These are phyloP conservation scores for Pseudopyrenochaeta lycopersici DNA, from an alignment of 2,329 filamentous ascomycete genomes.

Conservation along the genomic window DNA sequence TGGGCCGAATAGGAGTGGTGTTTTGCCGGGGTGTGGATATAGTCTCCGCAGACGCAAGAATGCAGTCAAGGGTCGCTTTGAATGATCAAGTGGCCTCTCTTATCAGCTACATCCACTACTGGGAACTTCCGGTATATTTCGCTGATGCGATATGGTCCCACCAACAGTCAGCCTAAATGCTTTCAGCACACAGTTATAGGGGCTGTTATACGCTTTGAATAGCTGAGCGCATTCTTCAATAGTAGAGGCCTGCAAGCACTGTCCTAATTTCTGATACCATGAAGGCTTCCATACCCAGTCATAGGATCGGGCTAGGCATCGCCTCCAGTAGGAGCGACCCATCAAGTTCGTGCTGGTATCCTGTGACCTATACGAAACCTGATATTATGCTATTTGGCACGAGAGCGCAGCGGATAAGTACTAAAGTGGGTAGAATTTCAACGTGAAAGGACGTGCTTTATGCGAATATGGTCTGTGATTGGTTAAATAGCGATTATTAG, in stretches of 20 bases:
- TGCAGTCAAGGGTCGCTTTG: background rate
- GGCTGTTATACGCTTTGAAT: background rate
- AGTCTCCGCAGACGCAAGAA: slow-evolving; percentile 1
- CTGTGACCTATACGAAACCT: background rate
- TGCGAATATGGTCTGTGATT: slow-evolving; percentile 2
- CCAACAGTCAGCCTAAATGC: slow-evolving; percentile 1
- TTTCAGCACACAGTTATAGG: too few relatives aligned
- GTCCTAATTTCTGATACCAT: slow-evolving; percentile 11
- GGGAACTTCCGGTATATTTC: background rate
- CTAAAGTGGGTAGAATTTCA: background rate
- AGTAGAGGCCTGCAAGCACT: background rate
- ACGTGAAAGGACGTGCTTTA: slow-evolving; percentile 3
- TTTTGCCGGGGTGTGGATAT: slow-evolving; percentile 1
- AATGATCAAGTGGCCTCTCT: background rate
- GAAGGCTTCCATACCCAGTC: slow-evolving; percentile 6
- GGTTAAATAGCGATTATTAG: slow-evolving; percentile 2
- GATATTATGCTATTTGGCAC: background rate
- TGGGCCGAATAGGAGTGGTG: slow-evolving; percentile 7
- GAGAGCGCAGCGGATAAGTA: slow-evolving; percentile 1
- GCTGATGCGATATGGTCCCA: slow-evolving; percentile 7
- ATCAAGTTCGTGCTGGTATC: background rate
- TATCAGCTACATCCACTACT: background rate
- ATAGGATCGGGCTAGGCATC: slow-evolving; percentile 4
- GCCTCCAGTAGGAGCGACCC: background rate
- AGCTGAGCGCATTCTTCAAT: background rate